phyloP scores from a whole-genome alignment of 257 asterid species.

The Vinca minor region DNA sequence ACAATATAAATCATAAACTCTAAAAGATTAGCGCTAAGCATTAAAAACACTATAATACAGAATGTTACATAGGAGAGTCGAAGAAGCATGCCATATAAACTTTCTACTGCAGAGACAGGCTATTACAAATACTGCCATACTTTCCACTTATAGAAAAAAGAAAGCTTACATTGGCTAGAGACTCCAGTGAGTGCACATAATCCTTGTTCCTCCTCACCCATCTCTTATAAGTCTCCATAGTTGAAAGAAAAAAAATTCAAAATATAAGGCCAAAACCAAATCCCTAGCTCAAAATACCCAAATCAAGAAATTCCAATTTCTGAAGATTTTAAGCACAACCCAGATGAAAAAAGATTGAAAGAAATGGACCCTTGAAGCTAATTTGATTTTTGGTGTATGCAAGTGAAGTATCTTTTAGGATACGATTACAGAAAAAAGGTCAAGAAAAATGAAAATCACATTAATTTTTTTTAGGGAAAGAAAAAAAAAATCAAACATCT shows the following conservation, averaged over 20 bases:
- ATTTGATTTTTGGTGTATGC: not conserved
- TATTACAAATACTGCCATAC: not conserved
- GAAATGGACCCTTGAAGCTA: not conserved
- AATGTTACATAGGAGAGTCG: no score
- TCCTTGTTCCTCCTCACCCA: slow-evolving; percentile 81
- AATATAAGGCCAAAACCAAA: no score
- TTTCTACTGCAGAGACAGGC: not conserved
- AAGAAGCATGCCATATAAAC: no score
- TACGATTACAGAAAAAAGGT: not conserved
- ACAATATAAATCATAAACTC: no score
- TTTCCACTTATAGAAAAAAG: slow-evolving; percentile 3
- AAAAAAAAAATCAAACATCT: no score
- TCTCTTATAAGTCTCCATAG: slow-evolving; percentile 88
- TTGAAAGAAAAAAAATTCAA: no score
- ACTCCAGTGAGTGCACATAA: slow-evolving; percentile 73
- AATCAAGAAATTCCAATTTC: slow-evolving; percentile 16
- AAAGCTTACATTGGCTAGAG: slow-evolving; percentile 74
- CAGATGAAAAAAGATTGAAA: not conserved
- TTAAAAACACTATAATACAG: no score
- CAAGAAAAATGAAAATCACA: not conserved
- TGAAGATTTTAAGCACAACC: not conserved
- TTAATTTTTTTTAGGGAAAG: no score
- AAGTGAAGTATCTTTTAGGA: no score
- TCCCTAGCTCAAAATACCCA: slow-evolving; percentile 46
- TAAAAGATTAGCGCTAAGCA: no score